phyloP scores from a whole-genome alignment of 371 early-diverging fungal genomes.

The Zychaea mexicana region DNA sequence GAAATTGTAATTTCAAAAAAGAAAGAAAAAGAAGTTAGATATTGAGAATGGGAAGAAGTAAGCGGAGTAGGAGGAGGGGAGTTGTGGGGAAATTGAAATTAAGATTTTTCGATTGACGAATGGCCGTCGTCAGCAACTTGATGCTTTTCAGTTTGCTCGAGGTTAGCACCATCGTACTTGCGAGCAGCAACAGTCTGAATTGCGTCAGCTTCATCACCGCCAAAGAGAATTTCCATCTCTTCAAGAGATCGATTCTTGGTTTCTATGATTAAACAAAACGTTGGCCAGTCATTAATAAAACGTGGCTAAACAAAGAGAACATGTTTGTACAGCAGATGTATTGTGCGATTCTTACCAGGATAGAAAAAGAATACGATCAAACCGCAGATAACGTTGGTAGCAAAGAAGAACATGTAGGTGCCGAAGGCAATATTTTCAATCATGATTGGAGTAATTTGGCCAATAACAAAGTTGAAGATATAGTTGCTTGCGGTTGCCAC shows the following conservation, averaged over 20 bases:
- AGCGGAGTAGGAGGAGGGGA: too few species aligned
- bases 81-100: too few species aligned
- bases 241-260: slow-evolving; percentile 5
- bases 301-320: not conserved
- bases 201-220: slow-evolving; percentile 19
- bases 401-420: slow-evolving; percentile 47
- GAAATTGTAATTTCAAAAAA: too few species aligned
- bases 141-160: too few species aligned
- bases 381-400: slow-evolving; percentile 27
- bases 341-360: slow-evolving; percentile 20
- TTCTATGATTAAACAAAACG: not conserved
- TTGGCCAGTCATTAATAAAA: not conserved
- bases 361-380: slow-evolving; percentile 33
- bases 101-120: not conserved
- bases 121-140: not conserved
- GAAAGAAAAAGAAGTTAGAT: too few species aligned
- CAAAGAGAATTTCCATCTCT: slow-evolving; percentile 26
- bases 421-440: slow-evolving; percentile 25
- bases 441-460: slow-evolving; percentile 26
- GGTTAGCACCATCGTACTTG: not conserved
- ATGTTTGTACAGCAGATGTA: not conserved
- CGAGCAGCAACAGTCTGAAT: slow-evolving; percentile 4
- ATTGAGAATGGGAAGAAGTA: too few species aligned
- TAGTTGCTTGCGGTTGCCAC: slow-evolving; percentile 57
- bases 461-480: slow-evolving; percentile 38